These are phyloP conservation scores for Xylaria sp. DNA, from an alignment of 2,329 filamentous ascomycete species.

Conservation along the genomic window DNA sequence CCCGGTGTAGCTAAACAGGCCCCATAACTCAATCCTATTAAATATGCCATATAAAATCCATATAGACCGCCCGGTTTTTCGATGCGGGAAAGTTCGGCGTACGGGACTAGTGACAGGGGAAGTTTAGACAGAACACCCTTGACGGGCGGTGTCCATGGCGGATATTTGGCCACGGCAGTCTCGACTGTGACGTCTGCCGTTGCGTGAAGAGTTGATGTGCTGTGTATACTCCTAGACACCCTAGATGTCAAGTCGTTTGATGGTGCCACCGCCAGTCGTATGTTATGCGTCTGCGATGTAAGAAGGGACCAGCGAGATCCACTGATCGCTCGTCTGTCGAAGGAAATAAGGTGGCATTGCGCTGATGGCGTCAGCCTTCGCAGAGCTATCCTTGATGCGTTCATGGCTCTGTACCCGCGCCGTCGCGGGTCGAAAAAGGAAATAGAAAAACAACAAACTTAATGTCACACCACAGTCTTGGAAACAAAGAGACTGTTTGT, in stretches of 20 bases:
- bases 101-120: conserved; percentile 39
- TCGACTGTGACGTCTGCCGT: not conserved
- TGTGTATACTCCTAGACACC: conserved; percentile 4
- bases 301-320: conserved; percentile 2
- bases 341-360: not conserved
- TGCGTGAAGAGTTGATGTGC: not conserved
- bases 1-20: conserved; percentile 34
- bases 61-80: conserved; percentile 42
- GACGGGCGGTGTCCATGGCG: conserved; percentile 35
- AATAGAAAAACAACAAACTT: not conserved
- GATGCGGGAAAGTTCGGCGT: conserved; percentile 42
- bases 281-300: not conserved
- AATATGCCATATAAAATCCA: conserved; percentile 42
- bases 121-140: conserved; percentile 36
- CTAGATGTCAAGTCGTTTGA: not conserved
- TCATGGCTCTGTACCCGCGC: conserved; percentile 9
- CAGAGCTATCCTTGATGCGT: conserved; percentile 9
- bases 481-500: no score
- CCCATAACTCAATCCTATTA: conserved; percentile 39
- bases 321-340: conserved; percentile 10
- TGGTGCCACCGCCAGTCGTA: not conserved
- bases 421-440: not conserved
- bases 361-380: conserved; percentile 13
- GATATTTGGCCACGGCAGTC: conserved; percentile 9
- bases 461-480: no score